These are phyloP conservation scores for Priceomyces fermenticarens DNA, from an alignment of 805 yeast species.

Conservation along the genomic window DNA sequence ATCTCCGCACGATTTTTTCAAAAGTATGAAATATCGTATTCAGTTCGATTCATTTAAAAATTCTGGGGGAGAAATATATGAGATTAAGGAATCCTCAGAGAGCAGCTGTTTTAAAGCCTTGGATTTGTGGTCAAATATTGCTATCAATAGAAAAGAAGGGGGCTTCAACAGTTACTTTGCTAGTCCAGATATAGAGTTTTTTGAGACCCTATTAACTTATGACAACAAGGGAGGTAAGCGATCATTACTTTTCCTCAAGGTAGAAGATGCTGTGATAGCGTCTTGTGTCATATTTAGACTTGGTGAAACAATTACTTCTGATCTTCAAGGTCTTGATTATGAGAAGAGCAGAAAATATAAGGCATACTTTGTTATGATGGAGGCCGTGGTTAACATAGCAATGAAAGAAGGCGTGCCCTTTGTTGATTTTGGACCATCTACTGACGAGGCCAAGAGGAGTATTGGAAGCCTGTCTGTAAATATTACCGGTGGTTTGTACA, in stretches of 20 bases:
- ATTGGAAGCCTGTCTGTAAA: constrained; percentile 38
- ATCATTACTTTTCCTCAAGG: constrained; percentile 34
- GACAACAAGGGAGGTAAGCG: constrained; percentile 21
- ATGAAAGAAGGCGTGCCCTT: constrained; percentile 32
- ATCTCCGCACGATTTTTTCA: constrained; percentile 32
- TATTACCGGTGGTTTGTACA: constrained; percentile 34
- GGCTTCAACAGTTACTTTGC: constrained; percentile 25
- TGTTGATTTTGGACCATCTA: constrained; percentile 47
- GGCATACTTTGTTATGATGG: constrained; percentile 49
- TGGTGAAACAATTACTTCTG: constrained; percentile 44
- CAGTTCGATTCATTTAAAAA: constrained; percentile 31
- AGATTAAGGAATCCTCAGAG: constrained; percentile 26
- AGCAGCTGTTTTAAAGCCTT: constrained; percentile 29
- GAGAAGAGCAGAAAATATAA: constrained; percentile 35
- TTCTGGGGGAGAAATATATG: constrained; percentile 33
- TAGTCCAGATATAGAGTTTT: constrained; percentile 25
- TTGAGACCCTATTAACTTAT: constrained; percentile 24
- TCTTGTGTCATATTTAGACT: constrained; percentile 40
- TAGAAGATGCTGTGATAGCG: constrained; percentile 33
- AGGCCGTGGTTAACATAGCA: constrained; percentile 40
- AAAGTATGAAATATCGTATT: constrained; percentile 38
- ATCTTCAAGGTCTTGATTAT: constrained; percentile 42
- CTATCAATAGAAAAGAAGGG: constrained; percentile 38
- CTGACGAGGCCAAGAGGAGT: constrained; percentile 40
- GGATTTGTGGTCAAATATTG: constrained; percentile 37